phyloP scores from a whole-genome alignment of 2,329 filamentous ascomycete species.

The Epichloe gansuensis region DNA sequence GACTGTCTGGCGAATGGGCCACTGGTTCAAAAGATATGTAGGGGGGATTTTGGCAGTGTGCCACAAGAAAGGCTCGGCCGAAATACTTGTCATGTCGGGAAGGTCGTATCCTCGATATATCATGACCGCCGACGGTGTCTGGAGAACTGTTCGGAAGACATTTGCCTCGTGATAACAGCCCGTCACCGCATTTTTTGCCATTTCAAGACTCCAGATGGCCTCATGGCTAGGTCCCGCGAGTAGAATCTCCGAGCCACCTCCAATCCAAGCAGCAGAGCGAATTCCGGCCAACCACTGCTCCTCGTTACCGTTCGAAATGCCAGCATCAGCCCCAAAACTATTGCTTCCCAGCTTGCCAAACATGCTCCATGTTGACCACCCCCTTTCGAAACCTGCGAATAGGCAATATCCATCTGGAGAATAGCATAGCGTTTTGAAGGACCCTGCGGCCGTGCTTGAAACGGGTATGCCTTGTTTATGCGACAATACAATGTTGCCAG shows the following conservation, averaged over 20 bases:
- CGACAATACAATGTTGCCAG: slow-evolving; percentile 79
- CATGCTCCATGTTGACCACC: slow-evolving; percentile 95
- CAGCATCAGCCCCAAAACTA: slow-evolving; percentile 62
- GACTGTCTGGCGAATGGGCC: slow-evolving; percentile 79
- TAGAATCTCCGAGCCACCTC: slow-evolving; percentile 74
- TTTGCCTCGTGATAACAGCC: slow-evolving; percentile 89
- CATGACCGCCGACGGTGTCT: slow-evolving; percentile 79
- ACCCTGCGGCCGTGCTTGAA: slow-evolving; percentile 54
- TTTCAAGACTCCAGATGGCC: slow-evolving; percentile 76
- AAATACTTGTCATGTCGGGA: slow-evolving; percentile 80
- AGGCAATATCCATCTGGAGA: slow-evolving; percentile 94
- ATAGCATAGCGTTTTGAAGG: slow-evolving; percentile 64
- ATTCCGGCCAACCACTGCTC: slow-evolving; percentile 81
- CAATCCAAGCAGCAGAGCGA: slow-evolving; percentile 69
- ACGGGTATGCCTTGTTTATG: slow-evolving; percentile 62
- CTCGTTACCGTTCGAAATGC: slow-evolving; percentile 50
- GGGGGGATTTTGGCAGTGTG: slow-evolving; percentile 79
- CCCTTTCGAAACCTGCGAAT: slow-evolving; percentile 82
- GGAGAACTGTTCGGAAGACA: slow-evolving; percentile 74
- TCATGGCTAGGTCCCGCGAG: slow-evolving; percentile 60
- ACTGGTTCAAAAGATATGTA: slow-evolving; percentile 77
- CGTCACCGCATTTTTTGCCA: slow-evolving; percentile 85
- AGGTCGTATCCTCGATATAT: slow-evolving; percentile 89
- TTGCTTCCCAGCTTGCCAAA: slow-evolving; percentile 82
- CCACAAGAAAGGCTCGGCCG: slow-evolving; percentile 88